A percentile compares a stretch with the other conserved stretches of the same genome.
These are phyloP conservation scores for Breynia disticha DNA, from an alignment of 441 rosid species.

Conservation along the genomic window DNA sequence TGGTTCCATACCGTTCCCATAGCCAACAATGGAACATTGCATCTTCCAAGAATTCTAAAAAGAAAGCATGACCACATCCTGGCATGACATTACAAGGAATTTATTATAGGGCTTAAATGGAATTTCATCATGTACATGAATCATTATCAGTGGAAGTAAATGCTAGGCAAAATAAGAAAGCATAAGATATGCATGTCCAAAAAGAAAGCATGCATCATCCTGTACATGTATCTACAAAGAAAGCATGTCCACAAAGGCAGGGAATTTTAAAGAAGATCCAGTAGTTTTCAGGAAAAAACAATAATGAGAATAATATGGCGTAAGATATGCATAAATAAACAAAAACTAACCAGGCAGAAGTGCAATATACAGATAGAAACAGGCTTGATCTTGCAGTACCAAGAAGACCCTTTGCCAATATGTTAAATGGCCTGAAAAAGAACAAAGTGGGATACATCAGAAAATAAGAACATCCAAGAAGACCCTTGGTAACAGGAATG, in stretches of 20 bases:
- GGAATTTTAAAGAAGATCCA: too few species aligned
- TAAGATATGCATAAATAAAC: not conserved
- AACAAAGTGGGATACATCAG: conserved; percentile 11
- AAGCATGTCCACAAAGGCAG: too few species aligned
- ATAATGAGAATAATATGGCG: not conserved
- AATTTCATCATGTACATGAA: too few species aligned
- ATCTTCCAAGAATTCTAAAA: conserved; percentile 57
- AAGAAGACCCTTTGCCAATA: conserved; percentile 67
- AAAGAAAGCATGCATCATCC: too few species aligned
- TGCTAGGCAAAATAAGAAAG: too few species aligned
- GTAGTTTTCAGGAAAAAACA: not conserved
- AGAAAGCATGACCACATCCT: conserved; percentile 89
- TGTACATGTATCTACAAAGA: too few species aligned
- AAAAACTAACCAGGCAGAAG: conserved; percentile 77
- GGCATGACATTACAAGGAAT: not conserved
- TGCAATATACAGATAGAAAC: conserved; percentile 75
- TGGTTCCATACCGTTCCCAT: conserved; percentile 49
- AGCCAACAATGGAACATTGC: conserved; percentile 69
- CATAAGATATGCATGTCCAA: too few species aligned
- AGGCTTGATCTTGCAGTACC: conserved; percentile 92
- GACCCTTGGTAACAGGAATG: not conserved
- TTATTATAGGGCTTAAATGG: too few species aligned
- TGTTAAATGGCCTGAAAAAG: conserved; percentile 51
- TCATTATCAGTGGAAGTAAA: too few species aligned
- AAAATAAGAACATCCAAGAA: not conserved